Evolutionary conservation across 345 rosid genomes (phyloP).

Genomic region (Toxicodendron radicans): DNA sequence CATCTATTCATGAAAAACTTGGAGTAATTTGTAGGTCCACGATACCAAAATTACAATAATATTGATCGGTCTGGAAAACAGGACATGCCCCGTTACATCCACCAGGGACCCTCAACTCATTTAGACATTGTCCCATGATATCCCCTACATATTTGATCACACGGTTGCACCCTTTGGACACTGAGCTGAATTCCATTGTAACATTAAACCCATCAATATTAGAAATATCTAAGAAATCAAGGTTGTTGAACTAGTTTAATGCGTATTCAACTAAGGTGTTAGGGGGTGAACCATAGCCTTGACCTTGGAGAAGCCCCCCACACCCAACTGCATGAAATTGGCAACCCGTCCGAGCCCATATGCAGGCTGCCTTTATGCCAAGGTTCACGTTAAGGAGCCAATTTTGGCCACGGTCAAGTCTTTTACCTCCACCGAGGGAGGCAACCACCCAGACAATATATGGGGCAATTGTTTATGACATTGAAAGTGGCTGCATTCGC

Average conservation of each 20-base stretch:
- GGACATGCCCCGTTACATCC: constrained; percentile 13
- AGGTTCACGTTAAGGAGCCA: constrained; percentile 1
- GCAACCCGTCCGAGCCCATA: constrained; percentile 11
- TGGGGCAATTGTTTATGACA: constrained; percentile 4
- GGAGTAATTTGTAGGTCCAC: constrained; percentile 1
- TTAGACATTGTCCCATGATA: neutral
- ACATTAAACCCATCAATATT: constrained; percentile 39
- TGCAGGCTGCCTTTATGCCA: neutral
- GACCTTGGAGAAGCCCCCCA: constrained; percentile 26
- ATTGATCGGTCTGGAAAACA: neutral
- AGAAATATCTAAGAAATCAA: constrained; percentile 37
- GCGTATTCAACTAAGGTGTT: constrained; percentile 36
- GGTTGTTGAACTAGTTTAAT: constrained; percentile 18
- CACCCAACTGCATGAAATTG: constrained; percentile 17
- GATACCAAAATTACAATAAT: neutral
- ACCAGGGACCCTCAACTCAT: neutral
- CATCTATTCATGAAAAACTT: constrained; percentile 8
- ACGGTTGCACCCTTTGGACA: constrained; percentile 17
- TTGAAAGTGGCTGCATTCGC: neutral
- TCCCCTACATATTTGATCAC: constrained; percentile 6
- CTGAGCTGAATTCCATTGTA: constrained; percentile 38
- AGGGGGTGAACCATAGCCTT: constrained; percentile 31
- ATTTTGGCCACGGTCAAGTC: constrained; percentile 8
- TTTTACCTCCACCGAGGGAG: neutral
- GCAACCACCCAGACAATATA: constrained; percentile 7